Evolutionary conservation across 805 yeast genomes (phyloP).

Genomic region (Teunomyces kruisii): DNA sequence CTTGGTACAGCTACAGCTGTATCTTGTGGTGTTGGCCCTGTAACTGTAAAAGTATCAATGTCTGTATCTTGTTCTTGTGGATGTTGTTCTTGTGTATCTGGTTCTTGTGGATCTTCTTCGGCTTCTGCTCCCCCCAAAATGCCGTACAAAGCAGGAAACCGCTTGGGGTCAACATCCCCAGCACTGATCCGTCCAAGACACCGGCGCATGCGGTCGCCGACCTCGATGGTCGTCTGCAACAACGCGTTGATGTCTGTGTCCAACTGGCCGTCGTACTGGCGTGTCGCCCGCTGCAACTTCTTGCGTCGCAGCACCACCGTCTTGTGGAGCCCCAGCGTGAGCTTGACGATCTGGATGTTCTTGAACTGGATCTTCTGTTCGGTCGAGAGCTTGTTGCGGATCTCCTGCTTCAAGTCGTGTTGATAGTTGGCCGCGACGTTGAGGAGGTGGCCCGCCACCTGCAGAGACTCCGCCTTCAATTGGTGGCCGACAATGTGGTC

Average conservation of each 20-base stretch:
- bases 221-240: slow-evolving; percentile 7
- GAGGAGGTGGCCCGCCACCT: slow-evolving; percentile 27
- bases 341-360: slow-evolving; percentile 36
- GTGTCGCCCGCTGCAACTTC: slow-evolving; percentile 2
- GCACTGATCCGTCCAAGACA: neutral
- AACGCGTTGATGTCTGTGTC: slow-evolving; percentile 9
- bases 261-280: slow-evolving; percentile 1
- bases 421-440: slow-evolving; percentile 32
- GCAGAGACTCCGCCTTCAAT: slow-evolving; percentile 27
- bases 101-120: neutral
- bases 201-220: slow-evolving; percentile 12
- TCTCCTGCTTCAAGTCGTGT: slow-evolving; percentile 34
- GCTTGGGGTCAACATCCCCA: neutral
- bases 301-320: slow-evolving; percentile 4
- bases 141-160: neutral
- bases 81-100: neutral
- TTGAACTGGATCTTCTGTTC: slow-evolving; percentile 43
- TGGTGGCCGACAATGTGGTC: slow-evolving; percentile 26
- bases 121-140: neutral
- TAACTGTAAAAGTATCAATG: no score
- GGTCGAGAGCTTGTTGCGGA: slow-evolving; percentile 29
- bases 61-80: neutral
- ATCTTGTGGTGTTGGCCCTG: no score
- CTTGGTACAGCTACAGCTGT: no score
- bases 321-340: slow-evolving; percentile 4